phyloP scores from a whole-genome alignment of 768 basidiomycete species.

The Termitomyces sp. region DNA sequence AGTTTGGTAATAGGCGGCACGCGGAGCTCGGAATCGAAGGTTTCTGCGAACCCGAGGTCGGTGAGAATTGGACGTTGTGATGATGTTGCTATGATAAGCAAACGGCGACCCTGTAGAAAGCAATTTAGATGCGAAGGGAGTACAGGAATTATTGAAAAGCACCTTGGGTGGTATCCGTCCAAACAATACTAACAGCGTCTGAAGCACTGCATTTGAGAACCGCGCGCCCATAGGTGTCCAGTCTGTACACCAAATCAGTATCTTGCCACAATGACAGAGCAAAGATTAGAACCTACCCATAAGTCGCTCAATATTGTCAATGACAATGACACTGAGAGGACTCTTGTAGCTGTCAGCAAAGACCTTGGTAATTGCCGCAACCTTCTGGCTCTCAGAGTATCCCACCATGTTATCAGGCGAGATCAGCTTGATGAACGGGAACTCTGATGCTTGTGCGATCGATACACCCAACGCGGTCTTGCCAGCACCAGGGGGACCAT shows the following conservation, averaged over 20 bases:
- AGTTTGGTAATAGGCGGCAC: slow-evolving; percentile 81
- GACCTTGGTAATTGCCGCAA: slow-evolving; percentile 85
- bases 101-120: slow-evolving; percentile 69
- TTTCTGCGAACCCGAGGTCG: slow-evolving; percentile 86
- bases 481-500: slow-evolving; percentile 87
- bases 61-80: slow-evolving; percentile 82
- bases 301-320: slow-evolving; percentile 91
- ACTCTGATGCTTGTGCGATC: slow-evolving; percentile 90
- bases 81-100: slow-evolving; percentile 89
- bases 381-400: slow-evolving; percentile 88
- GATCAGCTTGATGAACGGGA: slow-evolving; percentile 97
- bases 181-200: slow-evolving; percentile 85
- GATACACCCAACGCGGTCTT: slow-evolving; percentile 95
- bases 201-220: slow-evolving; percentile 92
- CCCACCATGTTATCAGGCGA: slow-evolving; percentile 98
- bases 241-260: slow-evolving; percentile 43
- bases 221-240: slow-evolving; percentile 97
- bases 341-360: slow-evolving; percentile 97
- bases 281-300: slow-evolving; percentile 55
- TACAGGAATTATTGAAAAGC: slow-evolving; percentile 10
- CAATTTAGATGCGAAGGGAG: not conserved
- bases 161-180: slow-evolving; percentile 92
- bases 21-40: slow-evolving; percentile 83
- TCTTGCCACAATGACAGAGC: not conserved
- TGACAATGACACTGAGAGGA: slow-evolving; percentile 92